Base-by-base conservation (phyloP, 345 rosid species). In the Cardiospermum halicacabum region DNA sequence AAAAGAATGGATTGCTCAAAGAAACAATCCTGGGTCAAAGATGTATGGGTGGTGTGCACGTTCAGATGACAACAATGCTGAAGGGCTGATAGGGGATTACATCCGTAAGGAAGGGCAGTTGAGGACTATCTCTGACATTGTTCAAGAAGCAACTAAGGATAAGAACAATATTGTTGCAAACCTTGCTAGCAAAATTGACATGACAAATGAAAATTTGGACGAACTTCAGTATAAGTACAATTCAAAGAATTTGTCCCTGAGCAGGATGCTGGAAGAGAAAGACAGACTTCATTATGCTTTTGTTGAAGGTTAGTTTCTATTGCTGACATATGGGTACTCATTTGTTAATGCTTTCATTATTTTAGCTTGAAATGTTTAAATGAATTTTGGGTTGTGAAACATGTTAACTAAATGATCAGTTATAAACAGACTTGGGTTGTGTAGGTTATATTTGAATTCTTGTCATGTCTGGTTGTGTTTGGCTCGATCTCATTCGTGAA, bases 31-130 rank as follows among this genome's bases (percentile, higher is more conserved):
- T 39, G 84, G 66, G 32, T 57, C 79, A 12, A 68, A 60, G 34
- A 71, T 72, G 24, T 93, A 81, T 69, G 97, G 89, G 2, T 93
- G 98, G 98, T 72, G 78, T 76, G 98, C 96, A 6, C 90, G 88
- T 25, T 81, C 80, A 1, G 91, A 85, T 51, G 98, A 93, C 65
- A 75, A 75, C 56, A 25, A 76, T 45, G 71, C 80, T n/a, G 66
- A 66, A 45, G 96, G 92, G 16, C 81, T 80, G n/a, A 54, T 93
- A 3, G 94, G 97, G 40, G 83, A 85, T 58, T 78, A 81, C 73
- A 81, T 93, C 53, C 85, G 88, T 22, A 69, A 58, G 60, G 76
- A 69, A 62, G 97, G 96, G 57, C 76, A 72, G 64, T 72, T 93
- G 56, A 80, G 68, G 60, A 88, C 90, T 7, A 57, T 90, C 59